Evolutionary conservation across 768 basidiomycete genomes (phyloP), one percentile per base, ranked within the genome.

Genomic region (Lentinus brumalis): DNA sequence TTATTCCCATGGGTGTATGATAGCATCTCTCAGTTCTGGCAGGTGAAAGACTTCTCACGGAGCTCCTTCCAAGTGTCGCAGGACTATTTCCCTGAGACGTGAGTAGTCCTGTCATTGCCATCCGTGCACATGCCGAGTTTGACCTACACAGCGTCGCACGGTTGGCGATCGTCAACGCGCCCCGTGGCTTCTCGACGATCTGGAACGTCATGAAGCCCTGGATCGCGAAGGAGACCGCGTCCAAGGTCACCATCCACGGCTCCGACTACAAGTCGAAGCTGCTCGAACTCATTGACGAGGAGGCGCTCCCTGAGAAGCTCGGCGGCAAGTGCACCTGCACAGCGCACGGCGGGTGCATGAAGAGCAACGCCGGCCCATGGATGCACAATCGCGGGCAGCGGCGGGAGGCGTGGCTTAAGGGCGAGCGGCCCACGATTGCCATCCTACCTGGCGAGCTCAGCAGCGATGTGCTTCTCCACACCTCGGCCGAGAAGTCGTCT

Each of bases 21-120:
- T n/a, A 90, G 88, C 14, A 70, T 90, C 49, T 73, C 77, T 41
- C 84, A 89, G 65, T 92, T 91, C 67, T 92, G 89, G 89, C 84
- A 89, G 66, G 85, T 89, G 77, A 89, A 86, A 69, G 75, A 79
- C 46, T 76, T 91, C n/a, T 81, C 80, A 26, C 78, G 83, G 51
- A 75, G 72, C 52, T 83, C 86, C 7, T 88, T 91, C 70, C 88
- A 90, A 65, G 78, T 91, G 57, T 90, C 88, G 2, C 89, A 91
- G 71, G 87, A 89, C 66, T 91, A 88, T 72, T 91, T 81, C 63
- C 89, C 89, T 1, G 89, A 92, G 70, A 86, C 86, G 88, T 91
- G 69, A 55, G 83, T 69, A 29, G n/a, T 29, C 16, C 42, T 26
- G 29, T 45, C 32, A 6, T 21, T 41, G 9, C 6, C 21, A 56